These are phyloP conservation scores for Trichoderma hamatum DNA, from an alignment of 2,329 filamentous ascomycete species.

Conservation along the genomic window DNA sequence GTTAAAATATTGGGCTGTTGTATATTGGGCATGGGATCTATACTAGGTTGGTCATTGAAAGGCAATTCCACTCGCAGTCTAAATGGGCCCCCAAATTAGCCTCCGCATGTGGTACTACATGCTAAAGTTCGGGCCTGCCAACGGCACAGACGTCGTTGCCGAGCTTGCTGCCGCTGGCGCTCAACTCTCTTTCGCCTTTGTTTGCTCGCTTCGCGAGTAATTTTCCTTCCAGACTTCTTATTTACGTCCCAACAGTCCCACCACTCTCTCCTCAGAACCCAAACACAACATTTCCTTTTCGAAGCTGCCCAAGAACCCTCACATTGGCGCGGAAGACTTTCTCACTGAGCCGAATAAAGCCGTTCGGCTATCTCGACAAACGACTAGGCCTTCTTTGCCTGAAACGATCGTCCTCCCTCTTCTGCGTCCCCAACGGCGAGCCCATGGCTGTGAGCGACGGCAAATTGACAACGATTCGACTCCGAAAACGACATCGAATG, in stretches of 20 bases:
- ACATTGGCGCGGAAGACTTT: neutral
- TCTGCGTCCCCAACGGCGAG: slow-evolving; percentile 24
- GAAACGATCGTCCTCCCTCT: neutral
- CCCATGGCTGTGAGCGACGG: slow-evolving; percentile 28
- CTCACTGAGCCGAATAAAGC: neutral
- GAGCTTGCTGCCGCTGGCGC: neutral
- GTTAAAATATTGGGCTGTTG: neutral
- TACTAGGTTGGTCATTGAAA: too few relatives aligned
- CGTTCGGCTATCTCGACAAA: neutral
- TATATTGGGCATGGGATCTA: neutral
- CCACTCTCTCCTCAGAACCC: neutral
- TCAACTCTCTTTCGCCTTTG: neutral
- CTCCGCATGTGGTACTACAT: neutral
- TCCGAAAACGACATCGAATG: slow-evolving; percentile 27
- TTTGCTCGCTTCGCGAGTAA: neutral
- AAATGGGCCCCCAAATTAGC: neutral
- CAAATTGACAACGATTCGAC: slow-evolving; percentile 17
- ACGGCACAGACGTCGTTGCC: neutral
- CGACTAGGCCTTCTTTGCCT: neutral
- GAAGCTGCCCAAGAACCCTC: neutral
- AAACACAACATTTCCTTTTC: neutral
- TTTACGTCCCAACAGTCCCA: neutral
- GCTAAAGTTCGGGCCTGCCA: neutral
- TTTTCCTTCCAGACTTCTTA: neutral
- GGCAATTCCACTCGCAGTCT: neutral